Base-by-base conservation (phyloP, 2,329 filamentous ascomycete genomes). In the Trichoderma asperellum region DNA sequence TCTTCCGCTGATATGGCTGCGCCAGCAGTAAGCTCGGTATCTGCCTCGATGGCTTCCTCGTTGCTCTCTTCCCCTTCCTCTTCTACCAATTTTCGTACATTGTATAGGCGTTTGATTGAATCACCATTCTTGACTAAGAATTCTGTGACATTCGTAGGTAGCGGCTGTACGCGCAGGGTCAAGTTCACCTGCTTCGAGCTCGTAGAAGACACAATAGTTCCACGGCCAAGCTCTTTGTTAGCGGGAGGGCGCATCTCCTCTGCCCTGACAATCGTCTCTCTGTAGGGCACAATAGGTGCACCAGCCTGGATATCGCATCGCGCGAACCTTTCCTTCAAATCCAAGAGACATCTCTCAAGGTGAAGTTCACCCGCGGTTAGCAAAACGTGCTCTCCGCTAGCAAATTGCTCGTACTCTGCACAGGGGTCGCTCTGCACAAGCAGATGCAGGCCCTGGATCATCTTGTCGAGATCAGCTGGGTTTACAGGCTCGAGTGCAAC, bases 341-440 rank as follows among this genome's bases (percentile, higher is more conserved):
- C 96, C 65, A 96, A 97, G 70, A 99, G 80, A 77, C 96, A 99
- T 68, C 96, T 86, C 80, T 99, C 96, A 3, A 99, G 85, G 81
- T 99, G 96, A 73, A 99, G 78, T 79, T 99, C 96, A 66, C 96
- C 96, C 6, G 96, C 96, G 0, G 96, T 98, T 47, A 97, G 81
- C 27, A 99, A 88, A 53, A 99, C 96, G 79, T 99, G 96, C 81
- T 99, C 96, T 68, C 96, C 96, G 73, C 91, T 97, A 68, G 91
- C 87, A 64, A 98, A 91, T 62, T 97, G 93, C 78, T 98, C 94
- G 75, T 99, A 99, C 78, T 97, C 91, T 16, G 95, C 96, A 75
- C 96, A 98, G 0, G 96, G 95, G 75, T 99, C 96, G 75, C 94
- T 96, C 77, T 97, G 94, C 37, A 97, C 94, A 0, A 99, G 88